Evolutionary conservation across 805 yeast species (phyloP), one percentile per base, ranked within the genome.

Genomic region (Wickerhamomyces xylosicus): DNA sequence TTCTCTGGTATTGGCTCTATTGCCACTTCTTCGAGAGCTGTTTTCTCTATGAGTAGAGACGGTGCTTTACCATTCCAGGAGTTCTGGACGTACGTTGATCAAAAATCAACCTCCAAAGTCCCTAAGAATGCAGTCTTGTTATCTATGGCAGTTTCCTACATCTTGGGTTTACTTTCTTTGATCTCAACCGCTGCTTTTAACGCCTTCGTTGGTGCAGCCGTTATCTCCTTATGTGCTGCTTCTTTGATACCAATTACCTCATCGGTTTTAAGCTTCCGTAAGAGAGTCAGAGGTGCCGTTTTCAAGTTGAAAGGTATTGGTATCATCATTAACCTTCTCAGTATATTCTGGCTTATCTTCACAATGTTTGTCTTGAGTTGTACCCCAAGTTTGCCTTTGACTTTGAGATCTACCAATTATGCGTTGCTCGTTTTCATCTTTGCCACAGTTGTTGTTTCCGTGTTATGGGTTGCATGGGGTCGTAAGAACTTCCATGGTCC

Each of bases 131-230:
- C 92, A 0, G 64, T 83, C 19, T 57, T 77, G 33, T 59, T 82
- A 34, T 76, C 85, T 14, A 77, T 80, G 69, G 71, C 60, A 0
- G 74, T 80, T 17, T 72, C 85, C 22, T 70, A 71, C 16, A 39
- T 73, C 2, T 58, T 84, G 35, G 84, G 89, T 2, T 55, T 78
- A 7, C 63, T 85, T 32, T 81, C 89, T 3, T 59, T 85, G 34
- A 57, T 84, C 2, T 81, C 90, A 0, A 64, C 77, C 5, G 73
- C 87, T 7, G 87, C 92, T 0, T 81, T 85, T 58, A 80, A 80
- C 56, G 87, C 94, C 3, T 84, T 85, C 56, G 75, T 84, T 62
- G 92, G 94, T 0, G 79, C 89, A 15, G 79, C 90, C 9, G 92
- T 85, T 3, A 69, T 84, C 17, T 72, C 86, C 3, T 62, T 85